Conservation (phyloP, 139 green algal genomes). For the Chlamydomonas asymmetrica region DNA sequence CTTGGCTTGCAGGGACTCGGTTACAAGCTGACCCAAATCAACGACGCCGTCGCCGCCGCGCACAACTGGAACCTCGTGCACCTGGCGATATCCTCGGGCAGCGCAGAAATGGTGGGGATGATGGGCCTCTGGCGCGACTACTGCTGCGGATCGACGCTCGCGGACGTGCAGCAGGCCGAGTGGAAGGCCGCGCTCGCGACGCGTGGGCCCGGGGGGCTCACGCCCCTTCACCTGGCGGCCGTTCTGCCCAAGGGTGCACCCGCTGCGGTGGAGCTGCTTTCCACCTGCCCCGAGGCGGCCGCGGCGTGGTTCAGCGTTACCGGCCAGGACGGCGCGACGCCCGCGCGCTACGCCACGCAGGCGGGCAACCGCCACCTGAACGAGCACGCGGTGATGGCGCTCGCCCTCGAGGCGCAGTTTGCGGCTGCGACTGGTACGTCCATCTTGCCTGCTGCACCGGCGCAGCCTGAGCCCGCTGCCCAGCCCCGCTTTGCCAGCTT, state of each 20-base stretch:
- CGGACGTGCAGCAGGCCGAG: slow-evolving; percentile 5
- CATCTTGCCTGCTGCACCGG: no score
- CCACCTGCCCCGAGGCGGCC: slow-evolving; percentile 9
- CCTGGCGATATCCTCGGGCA: slow-evolving; percentile 12
- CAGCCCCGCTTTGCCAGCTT: no score
- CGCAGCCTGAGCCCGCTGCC: no score
- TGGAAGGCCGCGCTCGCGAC: slow-evolving; percentile 13
- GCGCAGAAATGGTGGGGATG: slow-evolving; percentile 13
- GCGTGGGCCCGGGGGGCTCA: slow-evolving; percentile 21
- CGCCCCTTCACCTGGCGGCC: slow-evolving; percentile 25
- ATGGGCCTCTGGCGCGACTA: slow-evolving; percentile 20
- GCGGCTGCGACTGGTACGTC: no score
- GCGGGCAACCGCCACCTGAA: slow-evolving; percentile 25
- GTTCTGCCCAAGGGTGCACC: slow-evolving; percentile 9
- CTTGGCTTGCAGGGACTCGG: slow-evolving; percentile 17
- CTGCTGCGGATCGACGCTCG: not conserved
- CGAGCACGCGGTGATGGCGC: slow-evolving; percentile 12
- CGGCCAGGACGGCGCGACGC: slow-evolving; percentile 12
- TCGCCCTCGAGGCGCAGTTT: no score
- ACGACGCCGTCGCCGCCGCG: slow-evolving; percentile 8
- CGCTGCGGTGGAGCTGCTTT: slow-evolving; percentile 18
- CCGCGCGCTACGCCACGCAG: slow-evolving; percentile 13
- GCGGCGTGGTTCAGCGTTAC: slow-evolving; percentile 12
- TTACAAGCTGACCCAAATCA: not conserved
- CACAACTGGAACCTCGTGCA: slow-evolving; percentile 26